Percentiles rank a stretch among this genome's conserved stretches.
Conservation (phyloP, 768 basidiomycete species). For the Dictyophora rubrovolvata region DNA sequence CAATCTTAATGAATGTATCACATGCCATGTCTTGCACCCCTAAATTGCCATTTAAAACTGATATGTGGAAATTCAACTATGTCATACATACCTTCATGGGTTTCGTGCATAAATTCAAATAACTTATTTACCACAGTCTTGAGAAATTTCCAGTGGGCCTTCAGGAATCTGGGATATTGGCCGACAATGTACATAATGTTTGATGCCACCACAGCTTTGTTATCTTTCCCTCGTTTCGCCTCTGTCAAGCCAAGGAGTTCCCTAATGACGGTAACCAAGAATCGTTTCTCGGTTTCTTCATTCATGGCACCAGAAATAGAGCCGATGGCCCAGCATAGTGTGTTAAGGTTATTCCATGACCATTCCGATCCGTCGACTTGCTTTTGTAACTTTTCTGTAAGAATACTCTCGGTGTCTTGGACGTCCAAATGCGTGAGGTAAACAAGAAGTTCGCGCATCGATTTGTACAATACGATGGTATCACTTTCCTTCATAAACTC, state of each 20-base stretch:
- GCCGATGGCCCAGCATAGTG: constrained; percentile 43
- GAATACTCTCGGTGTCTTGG: constrained; percentile 37
- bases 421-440: constrained; percentile 42
- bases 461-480: constrained; percentile 43
- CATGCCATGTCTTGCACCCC: constrained; percentile 46
- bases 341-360: constrained; percentile 43
- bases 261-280: constrained; percentile 43
- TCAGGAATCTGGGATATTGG: constrained; percentile 42
- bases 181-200: constrained; percentile 37
- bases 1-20: constrained; percentile 46
- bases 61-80: not conserved
- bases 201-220: constrained; percentile 37
- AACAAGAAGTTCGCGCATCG: constrained; percentile 38
- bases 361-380: constrained; percentile 39
- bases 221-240: constrained; percentile 44
- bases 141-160: constrained; percentile 46
- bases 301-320: constrained; percentile 43
- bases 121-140: constrained; percentile 49
- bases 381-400: constrained; percentile 38
- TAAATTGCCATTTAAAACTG: constrained; percentile 8
- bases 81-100: constrained; percentile 34
- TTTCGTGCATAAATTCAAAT: constrained; percentile 47
- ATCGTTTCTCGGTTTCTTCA: constrained; percentile 45
- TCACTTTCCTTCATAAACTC: constrained; percentile 42
- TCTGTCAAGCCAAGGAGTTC: constrained; percentile 40